Conservation (phyloP, 805 yeast species). For the Cyberlindnera amylophila region DNA sequence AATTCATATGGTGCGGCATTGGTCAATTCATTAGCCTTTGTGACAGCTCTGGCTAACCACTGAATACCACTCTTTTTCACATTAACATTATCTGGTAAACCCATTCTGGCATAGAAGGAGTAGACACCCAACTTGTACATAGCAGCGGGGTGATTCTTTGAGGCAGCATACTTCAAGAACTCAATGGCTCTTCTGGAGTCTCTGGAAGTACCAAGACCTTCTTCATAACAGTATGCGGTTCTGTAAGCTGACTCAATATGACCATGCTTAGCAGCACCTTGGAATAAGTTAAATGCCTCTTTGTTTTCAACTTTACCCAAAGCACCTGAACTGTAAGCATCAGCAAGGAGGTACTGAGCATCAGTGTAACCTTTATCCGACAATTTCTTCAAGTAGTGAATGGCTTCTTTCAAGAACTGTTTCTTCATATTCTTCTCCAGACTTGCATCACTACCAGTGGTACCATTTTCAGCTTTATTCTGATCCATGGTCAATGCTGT, state of each 20-base stretch:
- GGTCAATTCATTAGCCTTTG: slow-evolving; percentile 76
- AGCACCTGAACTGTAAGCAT: slow-evolving; percentile 81
- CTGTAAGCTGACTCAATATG: slow-evolving; percentile 90
- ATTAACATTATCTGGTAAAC: slow-evolving; percentile 60
- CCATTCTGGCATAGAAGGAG: slow-evolving; percentile 81
- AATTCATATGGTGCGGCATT: slow-evolving; percentile 95
- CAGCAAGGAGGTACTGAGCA: slow-evolving; percentile 91
- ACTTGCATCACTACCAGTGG: slow-evolving; percentile 13
- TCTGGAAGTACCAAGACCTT: slow-evolving; percentile 87
- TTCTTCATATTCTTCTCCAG: slow-evolving; percentile 41
- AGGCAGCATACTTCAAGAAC: slow-evolving; percentile 80
- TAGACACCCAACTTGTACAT: slow-evolving; percentile 90
- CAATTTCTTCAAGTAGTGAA: slow-evolving; percentile 60
- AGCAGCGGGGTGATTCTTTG: slow-evolving; percentile 93
- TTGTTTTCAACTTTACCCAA: slow-evolving; percentile 74
- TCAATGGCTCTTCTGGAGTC: slow-evolving; percentile 86
- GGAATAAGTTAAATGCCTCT: slow-evolving; percentile 74
- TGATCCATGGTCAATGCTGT: slow-evolving; percentile 65
- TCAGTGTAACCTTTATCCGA: slow-evolving; percentile 80
- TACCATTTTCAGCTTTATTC: slow-evolving; percentile 3
- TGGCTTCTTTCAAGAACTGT: slow-evolving; percentile 74
- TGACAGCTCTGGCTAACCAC: slow-evolving; percentile 87
- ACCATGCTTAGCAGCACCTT: slow-evolving; percentile 88
- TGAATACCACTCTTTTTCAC: slow-evolving; percentile 84
- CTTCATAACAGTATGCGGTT: slow-evolving; percentile 87